These are phyloP conservation scores for Blepharisma stoltei DNA, from an alignment of 73 alveolate genomes.

Conservation along the genomic window DNA sequence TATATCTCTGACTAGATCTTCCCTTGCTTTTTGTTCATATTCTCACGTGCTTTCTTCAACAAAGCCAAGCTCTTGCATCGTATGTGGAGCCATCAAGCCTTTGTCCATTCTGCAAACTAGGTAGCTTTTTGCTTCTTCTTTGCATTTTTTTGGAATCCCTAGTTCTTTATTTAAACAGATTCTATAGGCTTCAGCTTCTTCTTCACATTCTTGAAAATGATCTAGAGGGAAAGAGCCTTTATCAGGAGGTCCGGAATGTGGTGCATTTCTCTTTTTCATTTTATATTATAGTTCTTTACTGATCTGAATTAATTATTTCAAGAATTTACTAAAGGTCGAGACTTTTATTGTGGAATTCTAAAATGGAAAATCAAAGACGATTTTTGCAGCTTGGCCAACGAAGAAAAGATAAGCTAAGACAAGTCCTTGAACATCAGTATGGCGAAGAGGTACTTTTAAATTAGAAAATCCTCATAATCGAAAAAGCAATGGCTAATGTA, in stretches of 20 bases:
- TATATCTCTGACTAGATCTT: slow-evolving; percentile 1
- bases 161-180: slow-evolving; percentile 62
- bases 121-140: slow-evolving; percentile 73
- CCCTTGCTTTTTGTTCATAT: background rate
- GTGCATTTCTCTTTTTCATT: too few relatives aligned
- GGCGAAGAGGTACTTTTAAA: too few relatives aligned
- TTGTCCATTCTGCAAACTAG: slow-evolving; percentile 81
- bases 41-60: slow-evolving; percentile 56
- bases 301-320: too few relatives aligned
- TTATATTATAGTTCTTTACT: too few relatives aligned
- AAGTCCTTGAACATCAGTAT: too few relatives aligned
- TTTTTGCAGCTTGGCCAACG: too few relatives aligned
- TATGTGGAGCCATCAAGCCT: slow-evolving; percentile 76
- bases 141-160: slow-evolving; percentile 84
- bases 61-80: slow-evolving; percentile 72
- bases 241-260: slow-evolving; percentile 57
- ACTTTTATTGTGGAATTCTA: too few relatives aligned
- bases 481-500: too few relatives aligned
- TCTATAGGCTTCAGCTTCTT: slow-evolving; percentile 66
- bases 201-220: slow-evolving; percentile 84
- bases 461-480: too few relatives aligned
- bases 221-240: slow-evolving; percentile 89
- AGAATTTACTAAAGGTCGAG: too few relatives aligned
- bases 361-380: too few relatives aligned
- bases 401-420: too few relatives aligned